A percentile compares a stretch with the other conserved stretches of the same genome.
Conservation (phyloP, 2,329 filamentous ascomycete species). For the Colletotrichum acutatum region DNA sequence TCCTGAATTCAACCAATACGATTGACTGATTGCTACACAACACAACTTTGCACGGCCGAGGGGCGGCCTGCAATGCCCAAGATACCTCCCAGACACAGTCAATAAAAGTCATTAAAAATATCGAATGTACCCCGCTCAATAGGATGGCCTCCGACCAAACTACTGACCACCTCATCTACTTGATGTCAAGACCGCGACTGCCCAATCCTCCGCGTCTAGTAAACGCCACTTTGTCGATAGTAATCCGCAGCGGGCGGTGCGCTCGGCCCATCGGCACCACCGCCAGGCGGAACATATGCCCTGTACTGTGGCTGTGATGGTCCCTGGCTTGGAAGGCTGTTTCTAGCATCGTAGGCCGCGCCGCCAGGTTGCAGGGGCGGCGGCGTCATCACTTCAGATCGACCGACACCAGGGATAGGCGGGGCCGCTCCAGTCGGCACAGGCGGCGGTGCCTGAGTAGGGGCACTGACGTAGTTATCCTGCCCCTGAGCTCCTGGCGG, state of each 20-base stretch:
- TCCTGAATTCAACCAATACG: not conserved
- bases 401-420: slow-evolving; percentile 47
- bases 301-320: slow-evolving; percentile 64
- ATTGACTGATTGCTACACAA: not conserved
- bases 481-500: slow-evolving; percentile 44
- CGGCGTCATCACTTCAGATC: slow-evolving; percentile 42
- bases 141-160: not conserved
- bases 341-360: slow-evolving; percentile 59
- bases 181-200: not conserved
- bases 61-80: too few relatives aligned
- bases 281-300: slow-evolving; percentile 65
- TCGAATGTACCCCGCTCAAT: slow-evolving; percentile 13
- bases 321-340: slow-evolving; percentile 61
- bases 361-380: slow-evolving; percentile 59
- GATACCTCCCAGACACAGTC: not conserved
- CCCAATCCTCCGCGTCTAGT: slow-evolving; percentile 10
- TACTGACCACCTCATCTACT: not conserved
- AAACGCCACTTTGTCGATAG: slow-evolving; percentile 59
- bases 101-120: not conserved
- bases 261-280: slow-evolving; percentile 52
- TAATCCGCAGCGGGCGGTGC: slow-evolving; percentile 66
- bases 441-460: slow-evolving; percentile 43
- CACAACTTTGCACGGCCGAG: not conserved
- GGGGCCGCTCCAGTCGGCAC: slow-evolving; percentile 52
- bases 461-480: slow-evolving; percentile 44